Evolutionary conservation across 768 basidiomycete species (phyloP), one percentile per base, ranked within the genome.

Genomic region (Leccinum boreale): DNA sequence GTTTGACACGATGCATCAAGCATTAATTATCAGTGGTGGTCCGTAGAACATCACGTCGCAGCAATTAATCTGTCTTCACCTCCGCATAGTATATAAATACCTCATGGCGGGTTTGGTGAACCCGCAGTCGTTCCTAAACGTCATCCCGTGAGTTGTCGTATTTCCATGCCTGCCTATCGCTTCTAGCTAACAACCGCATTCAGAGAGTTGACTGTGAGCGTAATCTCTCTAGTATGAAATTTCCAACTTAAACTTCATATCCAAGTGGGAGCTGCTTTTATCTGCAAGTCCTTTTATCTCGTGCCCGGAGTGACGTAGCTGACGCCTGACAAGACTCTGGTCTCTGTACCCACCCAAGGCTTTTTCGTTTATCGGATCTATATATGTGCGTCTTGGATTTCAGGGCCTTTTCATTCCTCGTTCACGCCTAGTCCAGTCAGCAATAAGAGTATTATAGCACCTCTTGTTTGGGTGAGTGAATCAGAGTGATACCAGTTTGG

Each of bases 401-500:
- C 24, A 24, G 2, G 42, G 11, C 11, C 10, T 24, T 33, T 11
- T 35, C 19, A 23, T 45, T 24, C 49, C 11, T 31, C 28, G 1
- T 35, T 47, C 19, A 47, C 49, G 2, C 6, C 19, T 36, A 4
- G 44, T 35, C 21, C 44, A 57, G 56, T 57, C 44, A 57, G 50
- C 50, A 15, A 52, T 1, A 52, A 26, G 19, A 57, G 5, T 7
- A 10, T 52, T 28, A 44, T 57, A 19, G 56, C 44, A n/a, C 56
- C 56, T n/a, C 19, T 57, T 5, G 5, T 57, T n/a, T 57, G 56
- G 56, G 56, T 57, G 9, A 46, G 56, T 28, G 28, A 28, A 28
- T 28, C 28, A 28, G 28, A 28, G 28, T 7, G 15, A 21, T 47
- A 5, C 28, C 1, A 21, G 4, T 5, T 17, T 17, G 24, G 44